Conservation (phyloP, 164 flowering plant genomes). For the Vitis rupestris region DNA sequence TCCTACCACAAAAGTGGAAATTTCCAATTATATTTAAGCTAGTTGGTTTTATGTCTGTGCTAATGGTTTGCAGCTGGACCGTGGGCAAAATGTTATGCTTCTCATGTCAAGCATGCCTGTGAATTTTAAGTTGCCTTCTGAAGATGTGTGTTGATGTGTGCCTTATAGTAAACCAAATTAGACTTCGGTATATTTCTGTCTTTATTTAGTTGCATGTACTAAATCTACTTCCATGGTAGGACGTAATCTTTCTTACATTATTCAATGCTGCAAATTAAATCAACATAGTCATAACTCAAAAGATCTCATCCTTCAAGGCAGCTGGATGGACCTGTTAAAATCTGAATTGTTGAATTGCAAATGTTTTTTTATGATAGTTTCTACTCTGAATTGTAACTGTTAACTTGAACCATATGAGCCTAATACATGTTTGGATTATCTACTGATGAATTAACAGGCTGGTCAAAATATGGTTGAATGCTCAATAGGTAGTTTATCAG, state of each 20-base stretch:
- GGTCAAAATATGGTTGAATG: no score
- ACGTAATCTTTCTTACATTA: not conserved
- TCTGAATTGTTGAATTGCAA: no score
- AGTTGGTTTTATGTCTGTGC: not conserved
- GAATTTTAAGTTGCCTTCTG: not conserved
- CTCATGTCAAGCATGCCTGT: not conserved
- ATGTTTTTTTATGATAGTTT: no score
- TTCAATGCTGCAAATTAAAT: not conserved
- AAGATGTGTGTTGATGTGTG: not conserved
- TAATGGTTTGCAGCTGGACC: not conserved
- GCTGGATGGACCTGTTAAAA: no score
- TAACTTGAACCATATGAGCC: no score
- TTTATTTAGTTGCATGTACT: not conserved
- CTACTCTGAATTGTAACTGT: no score
- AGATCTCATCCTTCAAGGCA: no score
- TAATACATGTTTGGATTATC: no score
- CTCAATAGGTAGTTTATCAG: no score
- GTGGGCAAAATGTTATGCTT: not conserved
- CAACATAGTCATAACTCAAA: not conserved
- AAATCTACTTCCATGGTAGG: not conserved
- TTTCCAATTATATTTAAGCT: not conserved
- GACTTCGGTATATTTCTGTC: not conserved
- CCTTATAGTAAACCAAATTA: not conserved
- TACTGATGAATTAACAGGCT: no score
- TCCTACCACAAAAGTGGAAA: no score